Evolutionary conservation across 306 rosid genomes (phyloP).

Genomic region (Gleditsia sinensis): DNA sequence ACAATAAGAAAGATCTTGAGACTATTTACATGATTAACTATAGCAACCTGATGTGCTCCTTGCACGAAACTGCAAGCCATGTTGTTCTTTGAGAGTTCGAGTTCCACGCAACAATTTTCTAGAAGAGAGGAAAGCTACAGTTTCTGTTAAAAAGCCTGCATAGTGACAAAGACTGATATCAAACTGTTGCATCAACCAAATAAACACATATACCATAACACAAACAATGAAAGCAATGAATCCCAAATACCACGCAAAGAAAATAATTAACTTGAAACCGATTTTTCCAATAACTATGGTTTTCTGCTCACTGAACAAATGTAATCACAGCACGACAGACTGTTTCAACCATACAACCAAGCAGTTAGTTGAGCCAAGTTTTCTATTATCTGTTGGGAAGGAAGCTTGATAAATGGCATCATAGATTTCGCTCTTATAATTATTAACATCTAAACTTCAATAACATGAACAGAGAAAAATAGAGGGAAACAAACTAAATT

Average conservation of each 20-base stretch:
- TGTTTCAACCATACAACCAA: neutral
- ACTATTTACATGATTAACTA: conserved; percentile 35
- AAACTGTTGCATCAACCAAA: conserved; percentile 8
- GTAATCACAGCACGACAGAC: neutral
- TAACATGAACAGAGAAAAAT: neutral
- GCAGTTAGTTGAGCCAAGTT: neutral
- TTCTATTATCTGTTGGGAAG: neutral
- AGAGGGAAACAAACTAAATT: neutral
- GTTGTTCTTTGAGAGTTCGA: conserved; percentile 26
- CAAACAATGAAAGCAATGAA: neutral
- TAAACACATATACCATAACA: neutral
- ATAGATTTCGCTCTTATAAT: neutral
- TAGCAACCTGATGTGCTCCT: conserved; percentile 52
- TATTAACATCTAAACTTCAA: neutral
- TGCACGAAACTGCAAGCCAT: conserved; percentile 31
- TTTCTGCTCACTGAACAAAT: neutral
- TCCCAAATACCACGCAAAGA: neutral
- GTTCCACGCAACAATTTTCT: conserved; percentile 22
- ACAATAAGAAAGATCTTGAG: conserved; percentile 7
- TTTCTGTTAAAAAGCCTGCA: conserved; percentile 45
- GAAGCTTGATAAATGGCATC: neutral
- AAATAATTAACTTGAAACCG: neutral
- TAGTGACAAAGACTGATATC: conserved; percentile 4
- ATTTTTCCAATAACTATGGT: neutral
- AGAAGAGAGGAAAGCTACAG: conserved; percentile 34